These are phyloP conservation scores for Cadophora luteo-olivacea DNA, from an alignment of 2,329 filamentous ascomycete genomes.

Conservation along the genomic window DNA sequence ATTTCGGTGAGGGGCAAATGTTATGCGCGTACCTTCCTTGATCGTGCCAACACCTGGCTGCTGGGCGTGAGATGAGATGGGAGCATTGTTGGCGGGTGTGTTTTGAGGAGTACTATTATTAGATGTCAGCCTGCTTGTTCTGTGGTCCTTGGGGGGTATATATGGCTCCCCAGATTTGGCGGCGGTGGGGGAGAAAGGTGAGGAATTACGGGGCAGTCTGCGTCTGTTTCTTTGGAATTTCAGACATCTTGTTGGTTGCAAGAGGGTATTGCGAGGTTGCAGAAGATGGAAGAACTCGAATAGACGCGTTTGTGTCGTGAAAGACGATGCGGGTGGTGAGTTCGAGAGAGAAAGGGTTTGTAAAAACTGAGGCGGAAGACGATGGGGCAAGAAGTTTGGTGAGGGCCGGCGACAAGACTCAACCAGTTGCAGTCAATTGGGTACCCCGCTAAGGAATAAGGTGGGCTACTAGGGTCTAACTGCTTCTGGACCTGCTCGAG, in stretches of 20 bases:
- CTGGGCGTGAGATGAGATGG: constrained; percentile 96
- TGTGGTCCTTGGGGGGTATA: constrained; percentile 10
- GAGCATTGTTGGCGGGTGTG: constrained; percentile 92
- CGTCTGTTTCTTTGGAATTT: constrained; percentile 65
- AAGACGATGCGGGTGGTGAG: constrained; percentile 9
- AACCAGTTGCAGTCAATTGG: not conserved
- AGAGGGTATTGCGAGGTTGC: not conserved
- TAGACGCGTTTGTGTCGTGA: constrained; percentile 16
- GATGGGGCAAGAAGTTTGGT: not conserved
- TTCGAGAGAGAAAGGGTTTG: constrained; percentile 19
- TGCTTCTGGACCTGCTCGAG: not conserved
- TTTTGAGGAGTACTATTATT: constrained; percentile 90
- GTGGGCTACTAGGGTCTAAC: not conserved
- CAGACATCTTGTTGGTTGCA: constrained; percentile 58
- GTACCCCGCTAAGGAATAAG: not conserved
- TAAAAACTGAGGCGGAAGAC: not conserved
- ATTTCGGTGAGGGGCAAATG: constrained; percentile 40
- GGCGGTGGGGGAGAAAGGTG: constrained; percentile 21
- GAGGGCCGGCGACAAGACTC: not conserved
- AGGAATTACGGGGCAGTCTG: constrained; percentile 67
- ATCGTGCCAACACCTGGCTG: constrained; percentile 94
- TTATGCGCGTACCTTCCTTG: constrained; percentile 81
- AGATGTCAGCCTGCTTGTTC: constrained; percentile 31
- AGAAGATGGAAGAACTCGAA: not conserved
- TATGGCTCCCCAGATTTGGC: constrained; percentile 13